phyloP scores from a whole-genome alignment of 1,139 yeast species.

The Pichiaceae sp. region DNA sequence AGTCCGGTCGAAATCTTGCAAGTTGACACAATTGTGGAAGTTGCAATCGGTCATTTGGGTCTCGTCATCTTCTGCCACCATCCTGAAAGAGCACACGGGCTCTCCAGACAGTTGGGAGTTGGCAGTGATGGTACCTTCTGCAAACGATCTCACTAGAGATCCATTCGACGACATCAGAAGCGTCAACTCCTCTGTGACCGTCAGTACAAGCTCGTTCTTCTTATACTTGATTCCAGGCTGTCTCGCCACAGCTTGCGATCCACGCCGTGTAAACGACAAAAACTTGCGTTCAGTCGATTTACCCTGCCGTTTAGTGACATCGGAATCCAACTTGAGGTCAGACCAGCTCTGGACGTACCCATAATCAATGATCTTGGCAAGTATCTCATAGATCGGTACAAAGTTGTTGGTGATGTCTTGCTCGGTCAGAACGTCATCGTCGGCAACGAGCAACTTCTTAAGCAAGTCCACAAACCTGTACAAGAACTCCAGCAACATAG shows the following conservation, averaged over 20 bases:
- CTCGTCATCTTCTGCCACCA: conserved; percentile 16
- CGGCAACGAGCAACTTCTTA: conserved; percentile 12
- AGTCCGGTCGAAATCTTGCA: conserved; percentile 56
- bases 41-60: conserved; percentile 62
- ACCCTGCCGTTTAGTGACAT: neutral
- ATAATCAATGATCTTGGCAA: conserved; percentile 72
- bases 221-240: conserved; percentile 61
- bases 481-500: conserved; percentile 70
- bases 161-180: conserved; percentile 56
- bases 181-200: conserved; percentile 68
- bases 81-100: conserved; percentile 60
- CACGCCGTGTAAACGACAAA: neutral
- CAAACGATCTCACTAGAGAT: conserved; percentile 59
- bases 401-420: conserved; percentile 50
- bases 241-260: neutral
- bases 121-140: conserved; percentile 69
- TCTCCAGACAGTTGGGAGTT: conserved; percentile 70
- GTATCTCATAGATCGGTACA: conserved; percentile 59
- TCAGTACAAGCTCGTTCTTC: conserved; percentile 72
- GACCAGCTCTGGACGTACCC: conserved; percentile 55
- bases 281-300: neutral
- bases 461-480: conserved; percentile 49
- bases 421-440: conserved; percentile 28
- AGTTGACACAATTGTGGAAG: conserved; percentile 78
- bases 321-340: conserved; percentile 4